A percentile compares a stretch with the other conserved stretches of the same genome.
Evolutionary conservation across 2,329 filamentous ascomycete species (phyloP).

Genomic region (Pseudogymnoascus sp.): DNA sequence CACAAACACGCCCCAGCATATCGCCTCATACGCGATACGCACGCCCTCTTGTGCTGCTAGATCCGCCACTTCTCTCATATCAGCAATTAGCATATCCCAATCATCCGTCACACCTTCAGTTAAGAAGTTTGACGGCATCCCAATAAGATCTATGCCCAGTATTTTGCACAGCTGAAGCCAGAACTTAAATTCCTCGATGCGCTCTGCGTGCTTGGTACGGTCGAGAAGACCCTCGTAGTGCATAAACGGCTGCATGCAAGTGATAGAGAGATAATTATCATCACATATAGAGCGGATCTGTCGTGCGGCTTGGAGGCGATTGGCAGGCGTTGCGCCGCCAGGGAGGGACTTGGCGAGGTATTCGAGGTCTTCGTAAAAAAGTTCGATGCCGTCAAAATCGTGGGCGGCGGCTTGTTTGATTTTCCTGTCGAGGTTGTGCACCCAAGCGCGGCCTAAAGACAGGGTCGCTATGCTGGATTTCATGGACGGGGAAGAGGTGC

Average conservation of each 20-base stretch:
- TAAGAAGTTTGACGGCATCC: slow-evolving; percentile 60
- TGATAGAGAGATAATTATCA: slow-evolving; percentile 46
- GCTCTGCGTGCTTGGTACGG: slow-evolving; percentile 42
- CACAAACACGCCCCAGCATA: slow-evolving; percentile 64
- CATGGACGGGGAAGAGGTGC: background rate
- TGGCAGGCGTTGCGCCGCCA: slow-evolving; percentile 31
- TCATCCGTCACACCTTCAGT: slow-evolving; percentile 37
- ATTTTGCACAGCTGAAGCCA: slow-evolving; percentile 4
- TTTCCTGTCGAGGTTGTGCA: slow-evolving; percentile 60
- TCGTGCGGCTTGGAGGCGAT: slow-evolving; percentile 47
- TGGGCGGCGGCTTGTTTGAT: slow-evolving; percentile 58
- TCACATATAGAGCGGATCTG: slow-evolving; percentile 51
- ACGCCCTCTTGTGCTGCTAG: slow-evolving; percentile 52
- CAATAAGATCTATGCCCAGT: slow-evolving; percentile 39
- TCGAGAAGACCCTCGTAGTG: slow-evolving; percentile 60
- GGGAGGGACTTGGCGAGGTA: slow-evolving; percentile 41
- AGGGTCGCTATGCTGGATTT: slow-evolving; percentile 11
- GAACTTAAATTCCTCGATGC: background rate
- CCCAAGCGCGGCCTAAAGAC: slow-evolving; percentile 56
- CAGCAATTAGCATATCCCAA: slow-evolving; percentile 48
- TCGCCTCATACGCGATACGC: slow-evolving; percentile 64
- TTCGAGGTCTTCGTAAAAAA: slow-evolving; percentile 70
- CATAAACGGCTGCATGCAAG: slow-evolving; percentile 27
- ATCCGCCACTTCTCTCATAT: slow-evolving; percentile 59
- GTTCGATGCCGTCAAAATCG: slow-evolving; percentile 62